phyloP scores from a whole-genome alignment of 2,329 filamentous ascomycete species.

The Botrytis aclada region DNA sequence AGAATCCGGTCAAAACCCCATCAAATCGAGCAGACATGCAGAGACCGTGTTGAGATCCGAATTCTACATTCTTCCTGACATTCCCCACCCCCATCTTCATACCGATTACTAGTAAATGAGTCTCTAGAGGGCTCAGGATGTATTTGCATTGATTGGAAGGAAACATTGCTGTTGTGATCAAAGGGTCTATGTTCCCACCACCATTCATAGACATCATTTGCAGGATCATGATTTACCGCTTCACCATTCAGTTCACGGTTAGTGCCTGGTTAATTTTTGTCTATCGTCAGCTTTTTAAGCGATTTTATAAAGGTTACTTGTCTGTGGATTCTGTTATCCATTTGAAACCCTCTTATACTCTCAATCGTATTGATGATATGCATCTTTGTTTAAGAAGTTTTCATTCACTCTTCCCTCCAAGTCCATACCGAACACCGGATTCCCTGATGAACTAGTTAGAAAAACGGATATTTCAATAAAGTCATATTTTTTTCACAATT shows the following conservation, averaged over 20 bases:
- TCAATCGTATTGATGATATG: neutral
- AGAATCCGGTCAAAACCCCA: constrained; percentile 15
- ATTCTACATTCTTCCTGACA: neutral
- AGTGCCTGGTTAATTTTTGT: neutral
- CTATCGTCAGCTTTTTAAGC: neutral
- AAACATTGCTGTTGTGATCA: neutral
- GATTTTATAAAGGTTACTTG: neutral
- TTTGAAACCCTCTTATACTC: neutral
- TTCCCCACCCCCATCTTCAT: neutral
- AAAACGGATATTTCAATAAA: no score
- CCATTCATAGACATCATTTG: neutral
- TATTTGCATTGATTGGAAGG: neutral
- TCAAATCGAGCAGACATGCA: constrained; percentile 1
- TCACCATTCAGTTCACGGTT: neutral
- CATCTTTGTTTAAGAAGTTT: neutral
- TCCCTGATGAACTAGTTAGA: no score
- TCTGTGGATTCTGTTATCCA: neutral
- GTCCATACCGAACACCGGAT: no score
- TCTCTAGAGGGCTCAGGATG: no score
- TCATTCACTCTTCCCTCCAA: neutral
- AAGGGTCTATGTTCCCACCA: neutral
- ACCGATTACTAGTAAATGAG: neutral
- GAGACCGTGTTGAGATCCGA: neutral
- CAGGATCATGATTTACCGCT: neutral
- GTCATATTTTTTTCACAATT: neutral